Base-by-base conservation (phyloP, 495 filamentous ascomycete species). In the Trichoderma parareesei region DNA sequence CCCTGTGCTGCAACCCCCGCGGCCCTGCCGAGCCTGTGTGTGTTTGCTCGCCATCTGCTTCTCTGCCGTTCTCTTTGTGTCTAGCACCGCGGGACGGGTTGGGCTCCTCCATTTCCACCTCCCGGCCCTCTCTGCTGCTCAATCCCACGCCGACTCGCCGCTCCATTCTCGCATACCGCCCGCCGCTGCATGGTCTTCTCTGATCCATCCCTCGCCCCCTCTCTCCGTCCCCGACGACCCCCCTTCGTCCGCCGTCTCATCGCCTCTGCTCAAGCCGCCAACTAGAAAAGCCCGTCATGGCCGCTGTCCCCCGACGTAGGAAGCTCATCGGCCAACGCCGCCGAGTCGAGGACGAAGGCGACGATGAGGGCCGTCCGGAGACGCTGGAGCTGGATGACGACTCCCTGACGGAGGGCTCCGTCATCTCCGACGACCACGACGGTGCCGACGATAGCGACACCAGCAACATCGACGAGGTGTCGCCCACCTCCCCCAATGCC, bases 391-490 rank as follows among this genome's bases (percentile, higher is more conserved):
- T 89, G 33, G 89, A 90, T 44, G 90, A 96, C 70, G 90, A 93
- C 75, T 93, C 90, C 38, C 72, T 92, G 75, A 93, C 88, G 71
- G 91, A 94, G 70, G 88, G 85, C 42, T 92, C 91, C 38, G 80
- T 86, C 67, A 81, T 82, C 61, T 92, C 84, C 71, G 90, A 92
- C 65, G 87, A 87, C 38, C 87, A 89, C 57, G 88, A 91, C 65
- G 84, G 84, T 64, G 89, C 89, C 71, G 90, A 88, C 66, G 89
- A 92, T 73, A 93, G 88, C 71, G 90, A 94, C 70, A 84, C 85
- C 20, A 92, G 87, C 74, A 81, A 79, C 42, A 71, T 81, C 69
- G 91, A 91, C 44, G 79, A 82, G 65, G 82, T 87, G 37, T 81
- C 79, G 10, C 76, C 85, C 55, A 79, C 78, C 16, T 75, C 78